Evolutionary conservation across 768 basidiomycete genomes (phyloP), one percentile per base, ranked within the genome.

Genomic region (Tephrocybe sp.): DNA sequence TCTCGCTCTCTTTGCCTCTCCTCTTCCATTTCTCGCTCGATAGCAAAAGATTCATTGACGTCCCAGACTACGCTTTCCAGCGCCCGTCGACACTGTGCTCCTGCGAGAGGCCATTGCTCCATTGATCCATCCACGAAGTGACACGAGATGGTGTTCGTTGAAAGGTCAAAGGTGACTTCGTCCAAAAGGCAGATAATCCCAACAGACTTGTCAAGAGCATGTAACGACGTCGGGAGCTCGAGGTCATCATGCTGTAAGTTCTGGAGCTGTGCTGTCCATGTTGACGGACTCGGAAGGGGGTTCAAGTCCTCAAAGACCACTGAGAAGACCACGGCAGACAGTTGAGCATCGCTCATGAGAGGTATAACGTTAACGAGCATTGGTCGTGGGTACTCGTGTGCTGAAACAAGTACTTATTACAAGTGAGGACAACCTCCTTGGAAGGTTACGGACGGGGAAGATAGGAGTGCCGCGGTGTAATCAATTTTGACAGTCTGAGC

Each of bases 91-190:
- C 80, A 77, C 43, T 63, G 62, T 47, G 56, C 56, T 45, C 63
- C 59, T 62, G 60, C 42, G 55, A 80, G 64, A 12, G 74, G 67
- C 75, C 83, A 78, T 48, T 74, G 72, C 43, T 80, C 72, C 13
- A 61, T 55, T 3, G 67, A 64, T 8, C 79, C 85, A 57, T 86
- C 86, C 29, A 82, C 65, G 57, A 86, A 87, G 40, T 61, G 65
- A 57, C 82, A 83, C 0, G 65, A 60, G 29, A 87, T 69, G 37
- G 72, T 70, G 30, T 65, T 63, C 21, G 61, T 62, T 9, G 69
- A 64, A 44, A 88, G 57, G 59, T 90, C 81, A 65, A 88, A 83
- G 7, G 71, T 68, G n/a, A 89, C 77, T 57, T 85, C 75, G 37
- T 75, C 69, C 24, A 84, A 64, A 29, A 85, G 68, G 41, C 71